These are phyloP conservation scores for Aphanomyces astaci DNA, from an alignment of 352 stramenopile species.

Conservation along the genomic window DNA sequence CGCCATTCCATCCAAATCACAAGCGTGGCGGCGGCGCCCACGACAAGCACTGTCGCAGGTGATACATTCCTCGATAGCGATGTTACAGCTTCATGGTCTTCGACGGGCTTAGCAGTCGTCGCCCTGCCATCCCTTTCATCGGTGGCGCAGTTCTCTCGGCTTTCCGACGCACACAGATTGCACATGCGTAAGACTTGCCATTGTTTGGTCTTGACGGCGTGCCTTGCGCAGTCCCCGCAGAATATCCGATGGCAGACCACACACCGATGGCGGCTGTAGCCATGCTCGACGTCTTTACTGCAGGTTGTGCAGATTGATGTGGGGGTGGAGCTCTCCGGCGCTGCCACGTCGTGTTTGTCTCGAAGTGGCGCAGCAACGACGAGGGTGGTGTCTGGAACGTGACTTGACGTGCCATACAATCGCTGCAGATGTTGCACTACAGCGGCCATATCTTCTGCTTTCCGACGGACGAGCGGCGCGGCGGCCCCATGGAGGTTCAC, in stretches of 20 bases:
- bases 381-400: not conserved
- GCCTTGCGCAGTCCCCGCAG: not conserved
- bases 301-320: not conserved
- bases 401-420: not conserved
- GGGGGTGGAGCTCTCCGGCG: not conserved
- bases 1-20: not conserved
- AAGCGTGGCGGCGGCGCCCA: not conserved
- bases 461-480: not conserved
- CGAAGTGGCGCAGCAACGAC: not conserved
- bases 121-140: not conserved
- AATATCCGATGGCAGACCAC: not conserved
- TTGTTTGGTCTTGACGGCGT: not conserved
- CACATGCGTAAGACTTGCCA: conserved; percentile 1
- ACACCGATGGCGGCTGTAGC: not conserved
- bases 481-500: not conserved
- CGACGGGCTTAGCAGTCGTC: not conserved
- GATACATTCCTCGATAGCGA: not conserved
- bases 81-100: not conserved
- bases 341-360: too few relatives aligned
- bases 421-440: not conserved
- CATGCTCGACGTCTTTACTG: not conserved
- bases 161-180: not conserved
- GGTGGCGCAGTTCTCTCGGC: not conserved
- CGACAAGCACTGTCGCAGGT: not conserved
- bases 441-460: not conserved